Evolutionary conservation across 1,139 yeast species (phyloP).

Genomic region (Torulaspora globosa): DNA sequence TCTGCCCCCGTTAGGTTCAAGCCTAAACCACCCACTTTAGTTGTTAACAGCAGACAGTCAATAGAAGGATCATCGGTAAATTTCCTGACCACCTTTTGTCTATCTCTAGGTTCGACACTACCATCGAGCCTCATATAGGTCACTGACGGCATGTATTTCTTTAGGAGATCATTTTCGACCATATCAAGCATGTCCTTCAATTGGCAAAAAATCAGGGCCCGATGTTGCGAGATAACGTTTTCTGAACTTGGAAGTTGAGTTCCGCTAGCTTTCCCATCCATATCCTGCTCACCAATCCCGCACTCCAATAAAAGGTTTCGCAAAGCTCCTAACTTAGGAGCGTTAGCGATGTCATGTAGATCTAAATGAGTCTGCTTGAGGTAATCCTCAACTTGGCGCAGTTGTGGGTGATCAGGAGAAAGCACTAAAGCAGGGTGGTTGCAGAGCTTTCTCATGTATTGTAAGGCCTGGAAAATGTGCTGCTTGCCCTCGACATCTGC

Average conservation of each 20-base stretch:
- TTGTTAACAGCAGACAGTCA: conserved; percentile 84
- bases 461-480: conserved; percentile 95
- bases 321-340: conserved; percentile 85
- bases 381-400: conserved; percentile 55
- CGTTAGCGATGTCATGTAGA: conserved; percentile 70
- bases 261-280: conserved; percentile 39
- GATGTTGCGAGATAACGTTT: conserved; percentile 82
- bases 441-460: conserved; percentile 94
- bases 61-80: conserved; percentile 97
- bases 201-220: conserved; percentile 94
- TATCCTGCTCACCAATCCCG: conserved; percentile 77
- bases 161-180: conserved; percentile 84
- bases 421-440: conserved; percentile 96
- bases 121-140: conserved; percentile 96
- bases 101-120: conserved; percentile 83
- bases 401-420: conserved; percentile 81
- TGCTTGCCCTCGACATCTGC: conserved; percentile 57
- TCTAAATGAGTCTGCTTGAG: conserved; percentile 57
- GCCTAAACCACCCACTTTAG: conserved; percentile 98
- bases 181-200: conserved; percentile 96
- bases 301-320: conserved; percentile 81
- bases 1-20: conserved; percentile 97
- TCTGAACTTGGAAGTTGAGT: conserved; percentile 52
- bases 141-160: conserved; percentile 82
- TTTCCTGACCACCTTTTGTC: conserved; percentile 86